phyloP scores from a whole-genome alignment of 2,329 filamentous ascomycete species.

The Pseudopyrenochaeta lycopersici region DNA sequence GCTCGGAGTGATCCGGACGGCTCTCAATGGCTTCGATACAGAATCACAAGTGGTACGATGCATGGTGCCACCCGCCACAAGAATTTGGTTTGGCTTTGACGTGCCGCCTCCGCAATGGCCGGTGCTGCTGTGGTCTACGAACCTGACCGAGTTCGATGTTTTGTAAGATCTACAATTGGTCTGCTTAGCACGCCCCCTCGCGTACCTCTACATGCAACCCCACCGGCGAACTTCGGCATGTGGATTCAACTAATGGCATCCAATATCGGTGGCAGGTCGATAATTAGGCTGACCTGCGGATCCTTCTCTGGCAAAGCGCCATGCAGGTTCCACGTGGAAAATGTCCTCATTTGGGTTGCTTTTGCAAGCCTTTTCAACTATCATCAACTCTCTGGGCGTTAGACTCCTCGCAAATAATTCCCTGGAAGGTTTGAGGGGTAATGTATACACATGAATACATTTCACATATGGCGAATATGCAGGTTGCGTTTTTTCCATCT shows the following conservation, averaged over 20 bases:
- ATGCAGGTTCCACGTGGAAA: not conserved
- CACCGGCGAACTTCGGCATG: not conserved
- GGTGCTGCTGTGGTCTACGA: not conserved
- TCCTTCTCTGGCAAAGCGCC: not conserved
- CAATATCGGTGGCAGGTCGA: not conserved
- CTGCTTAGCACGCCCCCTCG: not conserved
- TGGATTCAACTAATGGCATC: not conserved
- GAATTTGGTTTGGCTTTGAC: not conserved
- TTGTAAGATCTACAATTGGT: not conserved
- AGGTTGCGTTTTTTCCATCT: not conserved
- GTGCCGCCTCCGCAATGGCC: not conserved
- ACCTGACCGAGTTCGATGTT: not conserved
- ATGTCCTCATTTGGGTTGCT: not conserved
- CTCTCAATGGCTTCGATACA: not conserved
- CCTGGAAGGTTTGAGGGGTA: not conserved
- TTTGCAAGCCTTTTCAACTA: not conserved
- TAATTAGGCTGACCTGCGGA: not conserved
- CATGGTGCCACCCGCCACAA: conserved; percentile 5
- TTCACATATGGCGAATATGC: not conserved
- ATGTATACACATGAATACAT: not conserved
- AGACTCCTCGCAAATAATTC: not conserved
- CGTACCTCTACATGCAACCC: not conserved
- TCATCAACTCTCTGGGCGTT: not conserved
- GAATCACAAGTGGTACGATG: conserved; percentile 1
- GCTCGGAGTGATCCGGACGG: not conserved